Conservation (phyloP, 768 basidiomycete species). For the Russula virescens region DNA sequence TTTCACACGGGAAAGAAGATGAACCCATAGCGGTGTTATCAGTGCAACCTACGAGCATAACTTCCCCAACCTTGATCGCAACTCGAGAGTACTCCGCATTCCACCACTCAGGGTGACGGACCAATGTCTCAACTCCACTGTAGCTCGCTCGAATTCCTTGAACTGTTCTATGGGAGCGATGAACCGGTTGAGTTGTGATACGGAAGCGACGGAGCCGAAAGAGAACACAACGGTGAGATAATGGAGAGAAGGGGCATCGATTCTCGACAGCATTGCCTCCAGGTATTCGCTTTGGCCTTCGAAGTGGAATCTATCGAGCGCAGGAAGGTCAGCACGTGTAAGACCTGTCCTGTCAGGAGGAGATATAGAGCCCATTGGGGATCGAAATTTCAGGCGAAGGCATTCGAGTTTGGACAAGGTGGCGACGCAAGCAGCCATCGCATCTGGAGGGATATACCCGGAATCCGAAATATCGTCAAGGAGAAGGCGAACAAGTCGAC, state of each 20-base stretch:
- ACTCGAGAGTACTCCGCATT: too few species aligned
- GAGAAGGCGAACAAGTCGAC: neutral
- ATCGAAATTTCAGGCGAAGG: neutral
- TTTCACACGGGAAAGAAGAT: too few species aligned
- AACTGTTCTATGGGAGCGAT: neutral
- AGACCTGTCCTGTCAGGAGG: neutral
- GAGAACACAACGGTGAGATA: neutral
- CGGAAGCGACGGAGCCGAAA: too few species aligned
- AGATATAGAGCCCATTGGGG: too few species aligned
- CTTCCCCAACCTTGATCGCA: too few species aligned
- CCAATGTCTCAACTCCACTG: neutral
- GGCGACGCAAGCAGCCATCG: neutral
- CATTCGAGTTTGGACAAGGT: neutral
- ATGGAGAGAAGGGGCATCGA: neutral
- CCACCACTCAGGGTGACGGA: neutral
- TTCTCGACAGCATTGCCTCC: neutral
- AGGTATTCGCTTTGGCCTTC: neutral
- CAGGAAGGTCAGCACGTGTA: neutral
- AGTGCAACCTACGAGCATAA: too few species aligned
- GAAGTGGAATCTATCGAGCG: neutral
- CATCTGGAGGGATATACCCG: neutral
- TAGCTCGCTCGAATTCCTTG: neutral
- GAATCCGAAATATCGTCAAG: neutral
- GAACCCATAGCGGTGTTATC: too few species aligned
- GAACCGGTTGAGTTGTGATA: neutral